phyloP scores from a whole-genome alignment of 75 land plant species.

The Larix kaempferi region DNA sequence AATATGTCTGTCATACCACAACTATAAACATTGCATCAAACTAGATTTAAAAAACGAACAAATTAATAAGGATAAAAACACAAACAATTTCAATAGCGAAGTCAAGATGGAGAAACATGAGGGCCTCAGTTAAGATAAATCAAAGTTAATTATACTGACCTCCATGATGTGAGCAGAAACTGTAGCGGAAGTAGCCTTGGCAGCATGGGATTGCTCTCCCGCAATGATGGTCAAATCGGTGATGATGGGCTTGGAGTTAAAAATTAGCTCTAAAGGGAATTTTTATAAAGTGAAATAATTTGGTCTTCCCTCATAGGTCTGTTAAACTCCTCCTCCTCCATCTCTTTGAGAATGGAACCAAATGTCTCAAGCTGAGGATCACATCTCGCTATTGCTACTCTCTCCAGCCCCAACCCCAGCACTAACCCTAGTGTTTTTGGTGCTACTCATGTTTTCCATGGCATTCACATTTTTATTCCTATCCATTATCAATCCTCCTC shows the following conservation, averaged over 20 bases:
- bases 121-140: background rate
- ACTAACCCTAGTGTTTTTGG: too few species aligned
- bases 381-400: background rate
- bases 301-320: constrained; percentile 29
- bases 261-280: constrained; percentile 70
- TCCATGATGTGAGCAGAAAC: constrained; percentile 82
- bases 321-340: constrained; percentile 19
- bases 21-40: background rate
- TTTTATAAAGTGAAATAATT: constrained; percentile 66
- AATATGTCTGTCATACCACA: too few species aligned
- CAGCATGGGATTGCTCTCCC: constrained; percentile 74
- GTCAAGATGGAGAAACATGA: background rate
- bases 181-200: constrained; percentile 63
- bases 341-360: constrained; percentile 38
- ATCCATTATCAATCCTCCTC: background rate
- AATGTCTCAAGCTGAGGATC: constrained; percentile 44
- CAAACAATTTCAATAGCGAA: background rate
- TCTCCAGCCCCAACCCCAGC: background rate
- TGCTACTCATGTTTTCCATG: too few species aligned
- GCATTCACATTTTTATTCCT: background rate
- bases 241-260: constrained; percentile 98
- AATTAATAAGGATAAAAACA: background rate
- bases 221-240: constrained; percentile 97
- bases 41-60: background rate
- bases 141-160: constrained; percentile 39